Base-by-base conservation (phyloP, 2,329 filamentous ascomycete genomes). In the Drechslerella dactyloides region DNA sequence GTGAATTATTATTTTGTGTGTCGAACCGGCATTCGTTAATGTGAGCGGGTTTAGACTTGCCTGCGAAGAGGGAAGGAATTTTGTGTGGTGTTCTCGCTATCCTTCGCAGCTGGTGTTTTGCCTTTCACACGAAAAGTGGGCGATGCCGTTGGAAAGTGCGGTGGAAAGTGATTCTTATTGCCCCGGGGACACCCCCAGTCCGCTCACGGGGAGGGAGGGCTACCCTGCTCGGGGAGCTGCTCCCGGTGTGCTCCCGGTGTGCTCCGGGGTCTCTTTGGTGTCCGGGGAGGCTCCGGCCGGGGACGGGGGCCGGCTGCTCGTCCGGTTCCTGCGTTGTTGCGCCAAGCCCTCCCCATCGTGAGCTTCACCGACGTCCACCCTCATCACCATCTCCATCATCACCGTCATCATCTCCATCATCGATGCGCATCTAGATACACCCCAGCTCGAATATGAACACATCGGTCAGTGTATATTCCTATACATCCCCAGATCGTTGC, bases 1-100 rank as follows among this genome's bases (percentile, higher is more conserved):
- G 59, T 62, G 59, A 54, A 40, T 46, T 48, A 19, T 59, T 40
- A 37, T 35, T 50, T 42, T 51, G 50, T 56, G 57, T 57, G 17
- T 48, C 30, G 19, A 37, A 35, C 15, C 50, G 30, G 50, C 24
- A 21, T 46, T 40, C 19, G 27, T 42, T 59, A 46, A 61, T 35
- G 50, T 69, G 64, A 69, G 66, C 66, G 66, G 66, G 60, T 70
- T 70, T 70, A 58, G 66, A 70, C 59, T 70, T 70, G 66, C 66
- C 65, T 61, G 65, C 52, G 58, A 56, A 63, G 44, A 50, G 55
- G 61, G 55, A 55, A 52, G 61, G 61, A 65, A 65, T 57, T 65
- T 65, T 57, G 61, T 58, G 61, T 65, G 61, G 61, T 65, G 52
- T 58, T 57, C 50, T 53, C 50, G 50, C 50, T 53, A 53, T 57